Evolutionary conservation across 176 grass and related monocot species (phyloP), one percentile per base, ranked within the genome.

Genomic region (Rhynchospora pubera): DNA sequence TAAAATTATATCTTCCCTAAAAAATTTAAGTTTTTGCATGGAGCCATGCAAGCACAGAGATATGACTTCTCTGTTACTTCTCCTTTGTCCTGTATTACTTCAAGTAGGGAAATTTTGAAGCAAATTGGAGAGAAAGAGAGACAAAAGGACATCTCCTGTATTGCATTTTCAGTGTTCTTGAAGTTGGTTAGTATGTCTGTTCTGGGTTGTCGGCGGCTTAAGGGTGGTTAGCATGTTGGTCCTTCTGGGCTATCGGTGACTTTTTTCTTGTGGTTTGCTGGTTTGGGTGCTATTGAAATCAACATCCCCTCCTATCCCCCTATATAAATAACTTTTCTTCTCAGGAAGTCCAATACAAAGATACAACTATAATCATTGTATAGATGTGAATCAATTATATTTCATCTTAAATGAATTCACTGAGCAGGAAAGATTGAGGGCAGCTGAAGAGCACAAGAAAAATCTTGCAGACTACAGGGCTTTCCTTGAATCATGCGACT

Each of bases 401-500:
- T 62, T 55, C 44, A 58, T 76, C 57, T 28, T 6, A 19, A 52
- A 87, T 57, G 70, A 8, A 62, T 15, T 70, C 28, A 7, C 81
- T 5, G 78, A 91, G 77, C 87, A 99, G 97, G 97, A 99, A 90
- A 95, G 87, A 93, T 65, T 86, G 50, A 99, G 90, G 84, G 97
- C 91, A 88, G 80, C 77, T 61, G 93, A 93, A 88, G 89, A 93
- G 55, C 93, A 87, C 85, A 95, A 87, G 85, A 91, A 76, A 68
- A 83, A 95, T n/a, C 63, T 93, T 79, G 87, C 80, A 45, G 97
- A 96, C 61, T 99, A 87, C 85, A 87, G 89, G 85, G 80, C 82
- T 46, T 99, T 99, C 86, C 91, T 99, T 80, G 86, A 91, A 87
- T 99, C 97, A 52, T 99, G 97, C 48, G 97, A 99, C 62, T 99